Evolutionary conservation across 148 eudicot genomes (phyloP).

Genomic region (Camellia granthamiana): DNA sequence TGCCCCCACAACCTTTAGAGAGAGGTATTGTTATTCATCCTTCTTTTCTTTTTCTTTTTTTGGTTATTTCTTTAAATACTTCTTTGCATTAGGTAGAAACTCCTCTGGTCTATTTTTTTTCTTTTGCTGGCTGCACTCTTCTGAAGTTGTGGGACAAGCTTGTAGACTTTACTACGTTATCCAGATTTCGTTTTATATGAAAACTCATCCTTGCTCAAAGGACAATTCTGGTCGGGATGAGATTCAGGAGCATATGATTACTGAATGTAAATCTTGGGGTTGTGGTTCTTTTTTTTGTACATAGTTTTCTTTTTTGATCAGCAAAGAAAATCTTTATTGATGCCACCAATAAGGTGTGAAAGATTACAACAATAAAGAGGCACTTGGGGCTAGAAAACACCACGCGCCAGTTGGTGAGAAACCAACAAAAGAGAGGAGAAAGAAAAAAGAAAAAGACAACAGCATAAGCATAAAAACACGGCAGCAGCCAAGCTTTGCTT

Average conservation of each 20-base stretch:
- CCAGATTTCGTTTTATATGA: not conserved
- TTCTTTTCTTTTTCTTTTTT: not conserved
- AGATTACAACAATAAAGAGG: too few species aligned
- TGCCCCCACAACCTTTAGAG: slow-evolving; percentile 47
- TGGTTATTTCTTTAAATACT: not conserved
- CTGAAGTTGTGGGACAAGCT: not conserved
- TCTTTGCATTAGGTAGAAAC: not conserved
- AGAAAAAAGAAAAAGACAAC: too few species aligned
- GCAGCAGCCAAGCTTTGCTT: too few species aligned
- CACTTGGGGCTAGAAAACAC: too few species aligned
- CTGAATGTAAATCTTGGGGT: not conserved
- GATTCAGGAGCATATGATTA: not conserved
- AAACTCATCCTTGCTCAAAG: not conserved
- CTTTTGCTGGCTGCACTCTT: not conserved
- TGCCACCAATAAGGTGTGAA: too few species aligned
- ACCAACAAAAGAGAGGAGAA: too few species aligned
- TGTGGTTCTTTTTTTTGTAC: not conserved
- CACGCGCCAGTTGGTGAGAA: too few species aligned
- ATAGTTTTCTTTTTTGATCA: too few species aligned
- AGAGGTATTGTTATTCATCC: slow-evolving; percentile 48
- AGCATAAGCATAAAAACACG: too few species aligned
- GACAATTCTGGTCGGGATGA: not conserved
- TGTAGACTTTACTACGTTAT: not conserved
- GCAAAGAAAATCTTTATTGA: too few species aligned
- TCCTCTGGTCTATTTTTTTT: not conserved